Evolutionary conservation across 2,329 filamentous ascomycete genomes (phyloP).

Genomic region (Cladophialophora yegresii): DNA sequence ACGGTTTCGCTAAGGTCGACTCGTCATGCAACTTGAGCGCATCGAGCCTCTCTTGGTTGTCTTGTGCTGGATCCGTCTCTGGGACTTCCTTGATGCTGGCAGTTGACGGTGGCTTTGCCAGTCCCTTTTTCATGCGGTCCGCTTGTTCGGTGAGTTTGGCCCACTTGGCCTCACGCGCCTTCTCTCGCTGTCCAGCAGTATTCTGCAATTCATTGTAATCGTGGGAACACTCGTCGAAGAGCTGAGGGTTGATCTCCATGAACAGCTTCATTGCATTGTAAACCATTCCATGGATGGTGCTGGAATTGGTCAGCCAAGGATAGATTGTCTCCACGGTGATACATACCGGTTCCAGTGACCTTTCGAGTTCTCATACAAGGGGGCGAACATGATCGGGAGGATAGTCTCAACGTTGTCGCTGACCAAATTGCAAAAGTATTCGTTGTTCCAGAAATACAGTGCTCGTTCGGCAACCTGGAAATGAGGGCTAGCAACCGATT

Average conservation of each 20-base stretch:
- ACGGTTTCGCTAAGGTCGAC: conserved; percentile 54
- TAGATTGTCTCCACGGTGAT: conserved; percentile 15
- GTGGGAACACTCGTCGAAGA: conserved; percentile 98
- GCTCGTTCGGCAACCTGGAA: conserved; percentile 98
- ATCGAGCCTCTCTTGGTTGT: conserved; percentile 83
- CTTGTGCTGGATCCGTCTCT: conserved; percentile 77
- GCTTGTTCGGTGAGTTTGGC: conserved; percentile 80
- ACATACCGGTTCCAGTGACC: conserved; percentile 94
- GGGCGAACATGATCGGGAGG: conserved; percentile 98
- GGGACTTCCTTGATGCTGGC: conserved; percentile 51
- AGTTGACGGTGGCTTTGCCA: conserved; percentile 41
- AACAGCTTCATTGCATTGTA: conserved; percentile 99
- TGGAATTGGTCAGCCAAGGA: conserved; percentile 49
- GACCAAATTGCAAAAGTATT: conserved; percentile 99
- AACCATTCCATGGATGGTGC: conserved; percentile 99
- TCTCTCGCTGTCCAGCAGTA: conserved; percentile 80
- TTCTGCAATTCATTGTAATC: conserved; percentile 97
- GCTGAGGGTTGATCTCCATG: conserved; percentile 98
- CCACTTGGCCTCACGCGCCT: conserved; percentile 83
- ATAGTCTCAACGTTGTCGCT: conserved; percentile 99
- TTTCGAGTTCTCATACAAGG: conserved; percentile 97
- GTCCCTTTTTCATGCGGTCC: conserved; percentile 63
- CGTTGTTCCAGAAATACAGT: conserved; percentile 99
- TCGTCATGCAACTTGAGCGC: conserved; percentile 88
- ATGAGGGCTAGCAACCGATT: conserved; percentile 96